Evolutionary conservation across 2,329 filamentous ascomycete genomes (phyloP).

Genomic region (Aspergillus hiratsukae): DNA sequence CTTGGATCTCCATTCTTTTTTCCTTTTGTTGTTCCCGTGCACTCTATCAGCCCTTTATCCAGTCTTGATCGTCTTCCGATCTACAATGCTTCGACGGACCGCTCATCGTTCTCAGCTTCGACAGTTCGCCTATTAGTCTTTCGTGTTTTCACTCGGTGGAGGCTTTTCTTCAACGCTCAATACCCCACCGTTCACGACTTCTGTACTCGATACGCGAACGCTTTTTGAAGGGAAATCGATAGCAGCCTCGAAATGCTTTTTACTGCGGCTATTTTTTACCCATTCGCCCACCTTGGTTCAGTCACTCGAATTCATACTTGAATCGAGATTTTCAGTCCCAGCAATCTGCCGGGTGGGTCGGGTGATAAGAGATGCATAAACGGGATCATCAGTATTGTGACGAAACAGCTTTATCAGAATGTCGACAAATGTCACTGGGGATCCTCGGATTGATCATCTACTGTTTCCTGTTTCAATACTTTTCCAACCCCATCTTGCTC

Average conservation of each 20-base stretch:
- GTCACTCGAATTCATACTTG: conserved; percentile 13
- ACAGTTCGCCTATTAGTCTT: conserved; percentile 14
- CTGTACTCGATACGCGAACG: conserved; percentile 11
- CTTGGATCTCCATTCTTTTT: conserved; percentile 25
- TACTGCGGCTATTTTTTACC: conserved; percentile 32
- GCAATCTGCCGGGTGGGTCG: conserved; percentile 19
- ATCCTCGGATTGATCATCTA: conserved; percentile 15
- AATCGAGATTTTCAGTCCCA: conserved; percentile 12
- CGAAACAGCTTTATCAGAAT: conserved; percentile 16
- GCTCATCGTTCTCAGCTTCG: conserved; percentile 16
- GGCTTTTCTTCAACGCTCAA: conserved; percentile 3
- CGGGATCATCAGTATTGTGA: conserved; percentile 22
- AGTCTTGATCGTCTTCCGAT: conserved; percentile 33
- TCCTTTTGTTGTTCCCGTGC: conserved; percentile 28
- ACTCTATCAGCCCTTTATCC: conserved; percentile 33
- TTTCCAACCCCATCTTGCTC: conserved; percentile 9
- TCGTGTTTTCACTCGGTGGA: conserved; percentile 6
- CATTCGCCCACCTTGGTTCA: conserved; percentile 20
- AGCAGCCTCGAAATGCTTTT: conserved; percentile 27
- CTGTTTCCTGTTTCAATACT: conserved; percentile 11
- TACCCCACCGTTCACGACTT: conserved; percentile 8
- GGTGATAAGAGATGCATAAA: conserved; percentile 32
- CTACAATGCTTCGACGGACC: conserved; percentile 28
- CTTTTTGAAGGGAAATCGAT: conserved; percentile 17
- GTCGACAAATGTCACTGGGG: conserved; percentile 15